Evolutionary conservation across 2,329 filamentous ascomycete genomes (phyloP), one percentile per base, ranked within the genome.

Genomic region (Diaporthe sp.): DNA sequence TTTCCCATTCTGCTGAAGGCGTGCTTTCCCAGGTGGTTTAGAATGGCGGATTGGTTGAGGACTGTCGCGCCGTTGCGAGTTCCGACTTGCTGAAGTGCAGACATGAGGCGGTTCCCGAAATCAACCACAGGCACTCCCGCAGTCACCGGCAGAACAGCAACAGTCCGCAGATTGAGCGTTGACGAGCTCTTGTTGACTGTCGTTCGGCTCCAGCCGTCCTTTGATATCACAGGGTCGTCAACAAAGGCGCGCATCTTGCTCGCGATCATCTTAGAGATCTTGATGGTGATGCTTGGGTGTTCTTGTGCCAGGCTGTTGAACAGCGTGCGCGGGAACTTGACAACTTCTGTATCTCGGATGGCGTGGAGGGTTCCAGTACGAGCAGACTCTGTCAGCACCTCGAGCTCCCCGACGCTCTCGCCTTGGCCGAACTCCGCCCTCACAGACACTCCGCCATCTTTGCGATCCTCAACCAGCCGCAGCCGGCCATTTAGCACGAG

Each of bases 1-100:
- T 98, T 98, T 8, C 97, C 97, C 94, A 99, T 98, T 79, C 94
- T 94, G 84, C 94, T 98, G 83, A 99, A 99, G 0, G 97, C 97
- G 84, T 99, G 95, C 77, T 97, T 94, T 39, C 97, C 97, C 1
- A 99, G 89, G 82, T 99, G 97, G 78, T 97, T 98, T 70, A 99
- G 85, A 79, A 99, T 98, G 3, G 95, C 95, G 3, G 95, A 93
- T 84, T 99, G 96, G 78, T 98, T 98, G 19, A 99, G 89, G 0
- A 95, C 96, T 0, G 95, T 98, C 4, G 98, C 95, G 0, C 96
- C 96, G 79, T 97, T 97, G 0, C 94, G 91, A 22, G 95, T 93
- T 5, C 96, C 96, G 77, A 98, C 95, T 82, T 99, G 96, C 13
- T 92, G 91, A 31, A 99, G 88, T 4, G 97, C 97, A 80, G 93